These are phyloP conservation scores for Dillenia suffruticosa DNA, from an alignment of 164 flowering plant genomes.

Conservation along the genomic window DNA sequence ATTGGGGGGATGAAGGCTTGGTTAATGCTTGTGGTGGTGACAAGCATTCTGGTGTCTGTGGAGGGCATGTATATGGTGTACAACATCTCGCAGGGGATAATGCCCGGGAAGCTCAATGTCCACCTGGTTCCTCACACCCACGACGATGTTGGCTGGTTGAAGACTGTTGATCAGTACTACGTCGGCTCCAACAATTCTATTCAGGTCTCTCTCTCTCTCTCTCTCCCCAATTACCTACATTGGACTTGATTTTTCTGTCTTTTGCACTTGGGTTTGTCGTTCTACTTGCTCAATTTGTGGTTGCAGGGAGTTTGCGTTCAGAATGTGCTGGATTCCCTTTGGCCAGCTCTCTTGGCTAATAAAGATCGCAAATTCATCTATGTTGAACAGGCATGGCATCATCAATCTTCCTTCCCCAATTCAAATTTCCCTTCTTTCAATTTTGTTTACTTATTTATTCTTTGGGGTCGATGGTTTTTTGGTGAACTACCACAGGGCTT, in stretches of 20 bases:
- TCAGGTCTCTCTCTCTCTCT: conserved; percentile 20
- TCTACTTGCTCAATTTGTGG: neutral
- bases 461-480: conserved; percentile 2
- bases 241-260: neutral
- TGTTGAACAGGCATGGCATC: conserved; percentile 53
- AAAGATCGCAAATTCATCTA: conserved; percentile 77
- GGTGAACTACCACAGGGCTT: conserved; percentile 54
- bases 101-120: conserved; percentile 51
- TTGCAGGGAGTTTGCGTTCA: conserved; percentile 66
- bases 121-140: conserved; percentile 66
- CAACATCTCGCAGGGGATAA: conserved; percentile 42
- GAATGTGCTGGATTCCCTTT: conserved; percentile 78
- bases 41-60: neutral
- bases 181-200: conserved; percentile 67
- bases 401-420: neutral
- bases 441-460: neutral
- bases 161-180: conserved; percentile 68
- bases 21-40: no score
- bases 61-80: conserved; percentile 40
- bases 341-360: conserved; percentile 72
- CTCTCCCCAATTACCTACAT: neutral
- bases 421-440: neutral
- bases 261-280: neutral
- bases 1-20: no score
- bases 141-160: conserved; percentile 73